Base-by-base conservation (phyloP, 768 basidiomycete species). In the Mycena maculata region DNA sequence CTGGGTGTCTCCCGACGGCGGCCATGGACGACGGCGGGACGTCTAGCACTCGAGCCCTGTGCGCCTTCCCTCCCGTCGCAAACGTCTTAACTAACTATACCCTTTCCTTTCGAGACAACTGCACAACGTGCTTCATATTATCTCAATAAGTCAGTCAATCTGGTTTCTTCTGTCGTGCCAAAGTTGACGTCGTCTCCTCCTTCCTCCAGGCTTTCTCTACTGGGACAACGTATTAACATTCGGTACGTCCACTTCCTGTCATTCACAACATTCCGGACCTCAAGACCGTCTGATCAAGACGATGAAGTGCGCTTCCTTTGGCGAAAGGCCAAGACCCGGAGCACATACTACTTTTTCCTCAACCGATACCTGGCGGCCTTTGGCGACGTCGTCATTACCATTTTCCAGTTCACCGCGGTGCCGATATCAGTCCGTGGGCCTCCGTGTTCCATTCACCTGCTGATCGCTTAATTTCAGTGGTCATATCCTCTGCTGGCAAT, bases 351-450 rank as follows among this genome's bases (percentile, higher is more conserved):
- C 71, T 88, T 88, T 73, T 82, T 85, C 53, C 50, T 84, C 36
- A 86, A 86, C 65, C 83, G 87, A 7, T 88, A 88, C 60, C 67
- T 84, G 31, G 78, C 83, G 2, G 77, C 85, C 53, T 73, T 84
- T 45, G 82, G 80, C 31, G 81, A 80, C 52, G 70, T 82, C 16
- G 71, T 67, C 10, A 76, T 79, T n/a, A 69, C 73, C 3, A 61
- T 77, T 18, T 69, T 81, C 36, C 76, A 69, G 4, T 79, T 80
- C 65, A 69, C 73, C 44, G 72, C 76, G 18, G 52, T 80, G 31
- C 55, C 71, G 10, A 39, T 22, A 15, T 57, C 55, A 31, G 55
- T 57, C 27, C 41, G 55, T 31, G n/a, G 9, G 28, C 6, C 25
- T 18, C 15, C 2, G 38, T 16, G 9, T 28, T n/a, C 27, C 3